Evolutionary conservation across 2,329 filamentous ascomycete genomes (phyloP).

Genomic region (Penicillium olsonii): DNA sequence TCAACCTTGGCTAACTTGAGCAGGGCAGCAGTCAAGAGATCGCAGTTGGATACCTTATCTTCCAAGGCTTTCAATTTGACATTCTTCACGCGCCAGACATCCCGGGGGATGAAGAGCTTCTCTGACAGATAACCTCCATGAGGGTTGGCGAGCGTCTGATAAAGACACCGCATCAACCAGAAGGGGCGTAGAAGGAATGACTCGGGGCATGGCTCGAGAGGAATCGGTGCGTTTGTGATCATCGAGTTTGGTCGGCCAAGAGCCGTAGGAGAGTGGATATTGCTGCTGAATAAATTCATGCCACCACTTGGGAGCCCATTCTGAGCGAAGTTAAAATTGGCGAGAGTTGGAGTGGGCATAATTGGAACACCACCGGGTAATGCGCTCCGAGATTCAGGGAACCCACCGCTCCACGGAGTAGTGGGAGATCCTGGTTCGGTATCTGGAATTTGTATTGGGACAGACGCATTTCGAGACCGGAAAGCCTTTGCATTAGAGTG

Average conservation of each 20-base stretch:
- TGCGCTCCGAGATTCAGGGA: conserved; percentile 52
- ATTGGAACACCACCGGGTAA: conserved; percentile 59
- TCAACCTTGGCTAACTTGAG: conserved; percentile 82
- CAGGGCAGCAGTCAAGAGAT: conserved; percentile 84
- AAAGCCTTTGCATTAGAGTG: conserved; percentile 72
- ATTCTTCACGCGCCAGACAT: conserved; percentile 91
- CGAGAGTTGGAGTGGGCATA: conserved; percentile 70
- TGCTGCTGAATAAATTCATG: conserved; percentile 79
- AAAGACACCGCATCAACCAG: conserved; percentile 94
- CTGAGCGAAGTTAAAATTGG: conserved; percentile 60
- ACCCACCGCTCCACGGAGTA: conserved; percentile 72
- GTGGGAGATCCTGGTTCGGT: conserved; percentile 68
- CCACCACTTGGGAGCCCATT: conserved; percentile 64
- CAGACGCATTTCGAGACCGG: conserved; percentile 72
- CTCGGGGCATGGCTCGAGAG: conserved; percentile 87
- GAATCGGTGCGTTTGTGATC: conserved; percentile 67
- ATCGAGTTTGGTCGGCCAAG: conserved; percentile 67
- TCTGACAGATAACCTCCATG: conserved; percentile 89
- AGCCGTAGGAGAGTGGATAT: conserved; percentile 68
- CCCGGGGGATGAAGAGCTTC: conserved; percentile 86
- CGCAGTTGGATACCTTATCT: conserved; percentile 90
- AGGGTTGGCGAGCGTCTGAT: conserved; percentile 88
- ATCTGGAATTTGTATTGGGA: conserved; percentile 60
- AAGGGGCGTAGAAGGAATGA: conserved; percentile 90
- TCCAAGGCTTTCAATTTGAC: conserved; percentile 90